Evolutionary conservation across 1,284 basidiomycete species (phyloP).

Genomic region (Taiwanofungus camphoratus): DNA sequence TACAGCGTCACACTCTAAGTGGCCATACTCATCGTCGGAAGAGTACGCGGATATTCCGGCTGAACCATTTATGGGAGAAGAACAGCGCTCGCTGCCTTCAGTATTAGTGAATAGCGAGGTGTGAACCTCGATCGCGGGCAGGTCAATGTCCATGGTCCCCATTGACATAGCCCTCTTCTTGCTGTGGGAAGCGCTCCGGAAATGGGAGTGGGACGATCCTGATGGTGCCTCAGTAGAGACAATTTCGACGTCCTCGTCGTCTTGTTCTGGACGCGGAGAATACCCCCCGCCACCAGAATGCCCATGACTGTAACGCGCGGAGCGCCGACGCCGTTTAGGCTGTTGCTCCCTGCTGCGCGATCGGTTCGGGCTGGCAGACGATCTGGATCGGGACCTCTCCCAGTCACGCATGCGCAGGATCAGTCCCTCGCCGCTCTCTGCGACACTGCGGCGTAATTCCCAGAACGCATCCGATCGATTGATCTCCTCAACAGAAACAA

Average conservation of each 20-base stretch:
- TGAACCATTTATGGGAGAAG: constrained; percentile 25
- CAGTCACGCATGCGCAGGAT: constrained; percentile 70
- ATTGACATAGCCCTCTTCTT: constrained; percentile 41
- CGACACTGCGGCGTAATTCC: constrained; percentile 55
- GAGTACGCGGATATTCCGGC: constrained; percentile 25
- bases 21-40: constrained; percentile 25
- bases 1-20: constrained; percentile 11
- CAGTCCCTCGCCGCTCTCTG: constrained; percentile 58
- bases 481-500: no score
- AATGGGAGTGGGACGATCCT: constrained; percentile 16
- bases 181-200: constrained; percentile 18
- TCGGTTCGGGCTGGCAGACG: constrained; percentile 24
- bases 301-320: constrained; percentile 10
- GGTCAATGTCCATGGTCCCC: constrained; percentile 34
- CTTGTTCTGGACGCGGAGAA: constrained; percentile 31
- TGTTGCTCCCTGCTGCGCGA: constrained; percentile 8
- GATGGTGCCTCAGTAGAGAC: constrained; percentile 33
- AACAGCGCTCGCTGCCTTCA: constrained; percentile 24
- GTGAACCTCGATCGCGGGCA: constrained; percentile 12
- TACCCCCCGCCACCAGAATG: constrained; percentile 8
- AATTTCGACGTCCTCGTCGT: constrained; percentile 54
- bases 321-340: constrained; percentile 9
- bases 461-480: constrained; percentile 59
- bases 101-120: constrained; percentile 9
- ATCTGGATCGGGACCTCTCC: constrained; percentile 44